Base-by-base conservation (phyloP, 176 grass and related monocot species). In the Tuctoria greenei region DNA sequence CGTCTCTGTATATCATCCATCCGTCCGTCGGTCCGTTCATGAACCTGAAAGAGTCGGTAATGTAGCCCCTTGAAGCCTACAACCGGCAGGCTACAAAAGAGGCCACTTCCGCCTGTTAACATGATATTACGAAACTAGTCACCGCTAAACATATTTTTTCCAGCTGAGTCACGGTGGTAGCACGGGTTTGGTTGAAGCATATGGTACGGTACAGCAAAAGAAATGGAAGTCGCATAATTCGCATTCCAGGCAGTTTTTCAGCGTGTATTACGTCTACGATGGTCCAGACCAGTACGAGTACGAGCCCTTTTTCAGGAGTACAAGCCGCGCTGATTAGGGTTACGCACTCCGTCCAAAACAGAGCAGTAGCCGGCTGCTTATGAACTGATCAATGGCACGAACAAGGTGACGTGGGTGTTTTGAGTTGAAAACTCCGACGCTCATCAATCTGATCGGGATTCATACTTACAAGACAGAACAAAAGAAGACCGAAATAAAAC, bases 271-370 rank as follows among this genome's bases (percentile, higher is more conserved):
- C 41, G 44, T 7, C 42, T 1, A 18, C 43, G 42, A 49, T 50
- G 44, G 44, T 26, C 17, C 44, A 17, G 26, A 17, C 23, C 35
- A 5, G 40, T 14, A 25, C 47, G 15, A 55, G 2, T 18, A 55
- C 4, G 18, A 72, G 52, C 8, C 8, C 12, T 43, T 43, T 43
- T 43, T 43, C 2, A 43, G 10, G 42, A 70, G 5, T 25, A 52
- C 7, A 17, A 3, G 31, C 31, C 31, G 3, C 31, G 51, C 2
- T 23, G 23, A 0, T 51, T 73, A 11, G 46, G 50, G 71, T 54
- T 73, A 58, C 36, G 51, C 39, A 16, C 71, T 73, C 52, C 10
- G 54, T 60, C 54, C 71, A 20, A 42, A 31, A 61, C 56, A 13
- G 23, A 9, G 55, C 23, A 11, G 23, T 26, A 58, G 11, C 14